These are phyloP conservation scores for Phytophthora citricola DNA, from an alignment of 352 stramenopile species.

Conservation along the genomic window DNA sequence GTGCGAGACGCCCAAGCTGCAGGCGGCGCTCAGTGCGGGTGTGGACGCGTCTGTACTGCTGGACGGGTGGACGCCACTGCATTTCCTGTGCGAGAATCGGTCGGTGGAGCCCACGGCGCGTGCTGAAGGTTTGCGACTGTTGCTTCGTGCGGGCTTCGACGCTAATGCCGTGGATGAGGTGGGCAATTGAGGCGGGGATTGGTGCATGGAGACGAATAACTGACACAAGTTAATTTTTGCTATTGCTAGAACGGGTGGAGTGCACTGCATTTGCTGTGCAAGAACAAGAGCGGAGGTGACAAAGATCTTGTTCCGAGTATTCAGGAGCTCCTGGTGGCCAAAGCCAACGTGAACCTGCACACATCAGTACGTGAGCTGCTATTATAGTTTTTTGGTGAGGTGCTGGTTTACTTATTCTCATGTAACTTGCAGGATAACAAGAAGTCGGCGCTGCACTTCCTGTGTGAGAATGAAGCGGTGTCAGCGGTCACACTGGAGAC, in stretches of 20 bases:
- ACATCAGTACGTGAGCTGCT: slow-evolving; percentile 37
- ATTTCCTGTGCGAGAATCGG: slow-evolving; percentile 78
- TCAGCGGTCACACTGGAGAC: slow-evolving; percentile 39
- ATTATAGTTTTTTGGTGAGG: neutral
- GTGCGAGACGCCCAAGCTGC: slow-evolving; percentile 51
- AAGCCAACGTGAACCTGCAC: slow-evolving; percentile 45
- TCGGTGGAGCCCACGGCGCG: slow-evolving; percentile 44
- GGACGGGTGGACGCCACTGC: slow-evolving; percentile 83
- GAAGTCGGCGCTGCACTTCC: slow-evolving; percentile 71
- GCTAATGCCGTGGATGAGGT: slow-evolving; percentile 77
- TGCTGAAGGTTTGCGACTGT: slow-evolving; percentile 44
- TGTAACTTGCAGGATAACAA: slow-evolving; percentile 41
- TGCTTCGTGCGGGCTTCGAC: slow-evolving; percentile 51
- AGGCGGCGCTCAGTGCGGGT: slow-evolving; percentile 34
- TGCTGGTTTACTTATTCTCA: too few species aligned
- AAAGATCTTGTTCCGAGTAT: slow-evolving; percentile 49
- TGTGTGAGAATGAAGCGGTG: slow-evolving; percentile 77
- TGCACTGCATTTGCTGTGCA: slow-evolving; percentile 69
- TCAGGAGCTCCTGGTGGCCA: slow-evolving; percentile 46
- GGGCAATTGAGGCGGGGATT: neutral
- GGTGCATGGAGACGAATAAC: neutral
- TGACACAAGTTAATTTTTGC: neutral
- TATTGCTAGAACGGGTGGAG: slow-evolving; percentile 65
- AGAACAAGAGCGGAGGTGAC: slow-evolving; percentile 56
- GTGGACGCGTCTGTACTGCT: slow-evolving; percentile 32